Evolutionary conservation across 2,329 filamentous ascomycete species (phyloP).

Genomic region (Fusarium sp.): DNA sequence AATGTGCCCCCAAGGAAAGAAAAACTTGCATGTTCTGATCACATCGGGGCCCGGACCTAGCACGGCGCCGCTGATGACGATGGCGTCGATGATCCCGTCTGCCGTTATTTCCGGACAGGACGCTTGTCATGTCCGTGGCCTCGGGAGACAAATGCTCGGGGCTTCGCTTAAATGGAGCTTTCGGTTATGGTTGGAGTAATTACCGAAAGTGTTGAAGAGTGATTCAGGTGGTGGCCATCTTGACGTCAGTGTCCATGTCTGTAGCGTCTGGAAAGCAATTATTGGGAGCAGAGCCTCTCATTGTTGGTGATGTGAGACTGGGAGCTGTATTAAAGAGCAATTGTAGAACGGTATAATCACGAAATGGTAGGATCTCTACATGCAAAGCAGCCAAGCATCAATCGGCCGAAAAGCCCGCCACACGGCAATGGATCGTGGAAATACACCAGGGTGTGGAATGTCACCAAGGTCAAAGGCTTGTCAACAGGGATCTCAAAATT

Average conservation of each 20-base stretch:
- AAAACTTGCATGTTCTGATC: not conserved
- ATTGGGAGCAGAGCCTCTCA: not conserved
- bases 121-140: not conserved
- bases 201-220: not conserved
- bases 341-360: not conserved
- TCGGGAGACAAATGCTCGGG: constrained; percentile 23
- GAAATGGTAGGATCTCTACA: not conserved
- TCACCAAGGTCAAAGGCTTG: not conserved
- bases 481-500: not conserved
- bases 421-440: not conserved
- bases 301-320: not conserved
- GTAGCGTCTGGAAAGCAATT: not conserved
- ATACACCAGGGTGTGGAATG: not conserved
- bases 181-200: constrained; percentile 18
- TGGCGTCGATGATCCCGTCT: constrained; percentile 1
- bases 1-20: not conserved
- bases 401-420: not conserved
- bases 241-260: not conserved
- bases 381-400: not conserved
- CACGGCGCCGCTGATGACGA: constrained; percentile 22
- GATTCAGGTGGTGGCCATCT: not conserved
- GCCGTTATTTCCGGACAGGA: constrained; percentile 36
- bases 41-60: constrained; percentile 8
- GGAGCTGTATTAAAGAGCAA: not conserved
- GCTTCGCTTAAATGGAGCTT: constrained; percentile 31